Evolutionary conservation across 345 rosid species (phyloP), one percentile per base, ranked within the genome.

Genomic region (Boechera divaricarpa): DNA sequence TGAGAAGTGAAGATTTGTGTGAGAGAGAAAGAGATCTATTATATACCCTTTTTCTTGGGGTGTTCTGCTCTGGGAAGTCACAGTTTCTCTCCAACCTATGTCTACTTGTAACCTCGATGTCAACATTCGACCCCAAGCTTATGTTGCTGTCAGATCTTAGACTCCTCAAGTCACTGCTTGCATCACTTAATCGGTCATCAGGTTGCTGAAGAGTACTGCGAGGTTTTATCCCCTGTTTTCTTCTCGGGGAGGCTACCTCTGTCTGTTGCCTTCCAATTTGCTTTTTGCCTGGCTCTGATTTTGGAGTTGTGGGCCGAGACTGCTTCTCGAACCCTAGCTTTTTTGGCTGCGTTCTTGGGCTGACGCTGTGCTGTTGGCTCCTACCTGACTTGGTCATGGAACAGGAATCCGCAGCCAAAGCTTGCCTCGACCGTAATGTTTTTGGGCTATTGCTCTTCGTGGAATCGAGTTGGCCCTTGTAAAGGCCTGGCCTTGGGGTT

Each of bases 101-200:
- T 54, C 68, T 77, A 82, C 91, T 91, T 31, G 90, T 83, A 73
- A 89, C 85, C 82, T 92, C 92, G 35, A 70, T 76, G 52, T 89
- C 94, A 75, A 62, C 75, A 67, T 70, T 82, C 5, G 91, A 85
- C 67, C 77, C 84, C 65, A 67, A 74, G 82, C 87, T 86, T 41
- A 75, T 69, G 75, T 80, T 81, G 80, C 87, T 83, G 21, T 85
- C 92, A 16, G 96, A 87, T 70, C 81, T 81, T 71, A 83, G 73
- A 75, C 89, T 84, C 77, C 85, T 85, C 61, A 76, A 45, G 41
- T 83, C 77, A 44, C 82, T 78, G 74, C 87, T 84, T 44, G 72
- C 79, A 31, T 85, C 78, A 56, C 83, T 86, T 58, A 52, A 53
- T 38, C 82, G 86, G 72, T 86, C 84, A 69, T 81, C 82, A 80